These are phyloP conservation scores for Cryptosporidium sp. DNA, from an alignment of 169 alveolate genomes.

Conservation along the genomic window DNA sequence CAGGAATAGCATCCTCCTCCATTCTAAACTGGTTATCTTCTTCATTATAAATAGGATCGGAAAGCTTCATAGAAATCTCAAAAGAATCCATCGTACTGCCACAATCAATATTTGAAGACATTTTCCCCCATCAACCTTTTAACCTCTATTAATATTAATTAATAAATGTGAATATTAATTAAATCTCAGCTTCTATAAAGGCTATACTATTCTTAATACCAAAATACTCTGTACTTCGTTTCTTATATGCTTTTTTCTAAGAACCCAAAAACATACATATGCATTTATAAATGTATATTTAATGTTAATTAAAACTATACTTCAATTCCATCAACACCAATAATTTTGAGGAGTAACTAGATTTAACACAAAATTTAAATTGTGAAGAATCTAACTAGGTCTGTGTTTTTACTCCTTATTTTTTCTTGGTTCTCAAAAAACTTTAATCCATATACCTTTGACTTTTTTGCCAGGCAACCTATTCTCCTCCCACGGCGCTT, in stretches of 20 bases:
- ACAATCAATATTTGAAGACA: constrained; percentile 35
- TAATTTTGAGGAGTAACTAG: not conserved
- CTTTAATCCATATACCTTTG: constrained; percentile 10
- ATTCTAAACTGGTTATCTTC: constrained; percentile 7
- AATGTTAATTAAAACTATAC: not conserved
- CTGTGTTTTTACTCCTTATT: constrained; percentile 3
- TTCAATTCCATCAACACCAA: not conserved
- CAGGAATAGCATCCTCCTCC: constrained; percentile 47
- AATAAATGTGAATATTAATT: not conserved
- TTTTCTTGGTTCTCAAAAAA: not conserved
- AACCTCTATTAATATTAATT: not conserved
- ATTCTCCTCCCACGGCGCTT: constrained; percentile 53
- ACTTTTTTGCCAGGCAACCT: constrained; percentile 33
- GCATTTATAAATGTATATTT: not conserved
- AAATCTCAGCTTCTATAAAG: not conserved
- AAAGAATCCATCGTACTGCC: constrained; percentile 34
- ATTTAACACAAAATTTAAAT: not conserved
- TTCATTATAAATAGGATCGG: constrained; percentile 50
- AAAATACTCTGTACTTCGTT: not conserved
- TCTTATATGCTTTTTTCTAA: not conserved
- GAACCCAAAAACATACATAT: not conserved
- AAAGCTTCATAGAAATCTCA: constrained; percentile 44
- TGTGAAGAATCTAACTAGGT: not conserved
- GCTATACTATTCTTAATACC: not conserved
- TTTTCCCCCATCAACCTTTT: constrained; percentile 11